Evolutionary conservation across 2,329 filamentous ascomycete species (phyloP).

Genomic region (Aspergillus caelatus): DNA sequence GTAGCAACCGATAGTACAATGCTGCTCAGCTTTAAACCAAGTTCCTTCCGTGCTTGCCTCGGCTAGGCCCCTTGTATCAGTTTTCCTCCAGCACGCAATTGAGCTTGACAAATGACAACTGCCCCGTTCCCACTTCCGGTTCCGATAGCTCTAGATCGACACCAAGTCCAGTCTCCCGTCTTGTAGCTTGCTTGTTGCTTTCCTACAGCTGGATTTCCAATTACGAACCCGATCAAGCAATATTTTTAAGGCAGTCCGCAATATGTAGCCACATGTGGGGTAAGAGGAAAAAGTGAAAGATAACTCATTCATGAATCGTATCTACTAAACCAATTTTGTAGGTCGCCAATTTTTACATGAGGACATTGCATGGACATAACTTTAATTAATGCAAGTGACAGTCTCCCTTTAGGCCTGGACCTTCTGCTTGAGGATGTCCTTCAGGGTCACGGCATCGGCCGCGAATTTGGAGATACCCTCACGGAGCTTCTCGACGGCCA

Average conservation of each 20-base stretch:
- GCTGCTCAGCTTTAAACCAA: not conserved
- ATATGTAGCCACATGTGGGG: not conserved
- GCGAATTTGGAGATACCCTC: slow-evolving; percentile 99
- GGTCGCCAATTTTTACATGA: slow-evolving; percentile 29
- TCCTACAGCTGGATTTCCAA: not conserved
- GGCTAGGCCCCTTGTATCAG: not conserved
- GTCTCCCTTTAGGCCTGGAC: slow-evolving; percentile 53
- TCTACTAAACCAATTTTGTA: slow-evolving; percentile 27
- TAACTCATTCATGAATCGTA: slow-evolving; percentile 26
- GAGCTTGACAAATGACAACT: not conserved
- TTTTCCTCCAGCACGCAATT: not conserved
- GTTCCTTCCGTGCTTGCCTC: not conserved
- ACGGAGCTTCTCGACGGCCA: slow-evolving; percentile 98
- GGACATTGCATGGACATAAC: slow-evolving; percentile 12
- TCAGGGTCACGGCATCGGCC: slow-evolving; percentile 90
- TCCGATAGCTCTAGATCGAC: not conserved
- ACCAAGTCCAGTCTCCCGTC: not conserved
- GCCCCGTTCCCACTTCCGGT: not conserved
- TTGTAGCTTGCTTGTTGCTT: not conserved
- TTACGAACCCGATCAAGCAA: not conserved
- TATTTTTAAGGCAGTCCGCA: not conserved
- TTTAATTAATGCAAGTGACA: slow-evolving; percentile 9
- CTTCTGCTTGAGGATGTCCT: slow-evolving; percentile 89
- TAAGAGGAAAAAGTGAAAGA: not conserved
- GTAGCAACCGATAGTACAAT: not conserved